Percentiles rank a stretch among this genome's conserved stretches.
Conservation (phyloP, 805 yeast genomes). For the Saturnispora gosingensis region DNA sequence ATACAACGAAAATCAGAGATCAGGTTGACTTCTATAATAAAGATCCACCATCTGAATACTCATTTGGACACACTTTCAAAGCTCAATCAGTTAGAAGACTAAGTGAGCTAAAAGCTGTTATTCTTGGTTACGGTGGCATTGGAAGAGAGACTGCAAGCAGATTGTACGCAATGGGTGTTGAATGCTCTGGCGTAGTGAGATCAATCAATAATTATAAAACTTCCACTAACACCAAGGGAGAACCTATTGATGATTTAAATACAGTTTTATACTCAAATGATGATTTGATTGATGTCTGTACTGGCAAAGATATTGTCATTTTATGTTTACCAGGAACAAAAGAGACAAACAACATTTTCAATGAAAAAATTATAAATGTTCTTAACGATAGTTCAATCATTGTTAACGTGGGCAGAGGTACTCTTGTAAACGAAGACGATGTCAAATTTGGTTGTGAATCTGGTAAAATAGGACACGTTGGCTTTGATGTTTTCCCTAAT, state of each 20-base stretch:
- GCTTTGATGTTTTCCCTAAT: conserved; percentile 60
- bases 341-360: conserved; percentile 47
- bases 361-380: conserved; percentile 35
- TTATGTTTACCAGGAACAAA: conserved; percentile 59
- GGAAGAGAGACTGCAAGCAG: conserved; percentile 57
- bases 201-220: conserved; percentile 16
- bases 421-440: conserved; percentile 58
- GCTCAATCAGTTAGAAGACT: conserved; percentile 7
- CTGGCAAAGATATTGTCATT: conserved; percentile 45
- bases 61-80: conserved; percentile 15
- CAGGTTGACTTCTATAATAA: conserved; percentile 14
- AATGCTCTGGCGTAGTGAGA: conserved; percentile 54
- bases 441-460: conserved; percentile 48
- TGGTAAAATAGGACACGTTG: conserved; percentile 57
- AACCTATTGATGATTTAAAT: conserved; percentile 28
- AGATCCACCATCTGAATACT: not conserved
- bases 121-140: conserved; percentile 70
- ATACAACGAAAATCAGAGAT: conserved; percentile 37
- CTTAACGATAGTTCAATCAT: conserved; percentile 49
- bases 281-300: conserved; percentile 33
- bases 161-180: conserved; percentile 53
- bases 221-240: conserved; percentile 29
- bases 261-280: conserved; percentile 37
- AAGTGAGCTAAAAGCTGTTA: conserved; percentile 43
- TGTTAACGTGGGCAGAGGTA: conserved; percentile 71